Conservation (phyloP, 2,329 filamentous ascomycete genomes). For the Clonostachys chloroleuca region DNA sequence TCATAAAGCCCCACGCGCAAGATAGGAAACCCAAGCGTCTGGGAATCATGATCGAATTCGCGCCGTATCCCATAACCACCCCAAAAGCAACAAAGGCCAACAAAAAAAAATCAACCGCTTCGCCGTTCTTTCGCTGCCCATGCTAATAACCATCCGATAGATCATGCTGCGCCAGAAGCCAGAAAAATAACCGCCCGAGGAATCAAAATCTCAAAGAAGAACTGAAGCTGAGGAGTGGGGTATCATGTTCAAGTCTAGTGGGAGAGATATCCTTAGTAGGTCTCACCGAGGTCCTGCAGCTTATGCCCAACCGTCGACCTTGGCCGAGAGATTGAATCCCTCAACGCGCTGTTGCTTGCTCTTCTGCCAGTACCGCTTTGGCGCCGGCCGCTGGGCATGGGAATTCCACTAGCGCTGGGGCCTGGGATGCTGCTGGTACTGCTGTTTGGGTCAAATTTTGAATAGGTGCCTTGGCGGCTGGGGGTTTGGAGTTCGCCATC, state of each 20-base stretch:
- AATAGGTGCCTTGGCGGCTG: constrained; percentile 50
- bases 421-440: constrained; percentile 30
- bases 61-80: too few relatives aligned
- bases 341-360: constrained; percentile 30
- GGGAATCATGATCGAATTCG: too few relatives aligned
- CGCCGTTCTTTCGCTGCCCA: too few relatives aligned
- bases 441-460: constrained; percentile 38
- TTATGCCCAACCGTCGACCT: constrained; percentile 14
- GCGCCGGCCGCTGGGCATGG: constrained; percentile 35
- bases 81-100: too few relatives aligned
- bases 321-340: constrained; percentile 22
- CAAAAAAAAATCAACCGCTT: too few relatives aligned
- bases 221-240: too few relatives aligned
- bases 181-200: not conserved
- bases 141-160: not conserved
- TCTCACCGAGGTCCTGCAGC: constrained; percentile 48
- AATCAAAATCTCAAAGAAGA: not conserved
- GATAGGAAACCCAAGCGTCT: too few relatives aligned
- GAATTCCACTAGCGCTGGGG: constrained; percentile 36
- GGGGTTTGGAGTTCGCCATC: constrained; percentile 42
- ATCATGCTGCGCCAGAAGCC: not conserved
- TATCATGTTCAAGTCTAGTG: too few relatives aligned
- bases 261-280: constrained; percentile 31
- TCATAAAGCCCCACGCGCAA: too few relatives aligned
- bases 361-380: constrained; percentile 37